Evolutionary conservation across 306 rosid species (phyloP), one percentile per base, ranked within the genome.

Genomic region (Sphenostylis stenocarpa): DNA sequence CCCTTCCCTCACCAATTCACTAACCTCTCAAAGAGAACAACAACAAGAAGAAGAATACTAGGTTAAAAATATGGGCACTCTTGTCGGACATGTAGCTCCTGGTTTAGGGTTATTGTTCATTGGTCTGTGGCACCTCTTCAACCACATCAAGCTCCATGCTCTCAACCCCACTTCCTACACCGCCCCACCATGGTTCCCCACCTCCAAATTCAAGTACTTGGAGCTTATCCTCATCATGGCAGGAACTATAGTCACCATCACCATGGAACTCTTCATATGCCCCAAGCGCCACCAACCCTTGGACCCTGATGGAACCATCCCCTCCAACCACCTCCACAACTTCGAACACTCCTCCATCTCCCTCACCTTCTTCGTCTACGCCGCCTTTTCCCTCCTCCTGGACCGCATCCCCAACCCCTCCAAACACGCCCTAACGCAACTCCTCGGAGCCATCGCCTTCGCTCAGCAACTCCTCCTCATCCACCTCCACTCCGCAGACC

Each of bases 121-220:
- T 29, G 98, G 98, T 0, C 39, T 94, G 13, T 94, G 98, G 98
- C 98, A 94, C 71, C 93, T 94, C 81, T 78, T 84, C 38, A 94
- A 89, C 87, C 84, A 92, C 81, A 90, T 82, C 72, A 94, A 83
- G 76, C 97, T 94, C 60, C 86, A 94, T 26, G 63, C 73, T 7
- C 58, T 17, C 1, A 75, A 84, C 64, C 84, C 94, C 6, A 73
- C 67, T 13, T 24, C 90, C 76, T 84, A 83, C 57, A 66, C 62
- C 6, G 61, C 96, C 3, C 87, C 65, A 31, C 56, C 90, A 7
- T 94, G 98, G 98, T 94, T 94, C 69, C 90, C 96, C 7, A 11
- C 88, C 1, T 14, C 91, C 16, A 90, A 53, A 45, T 45, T 49
- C 72, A 90, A 57, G 52, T 88, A 94, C 74, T 28, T 82, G 0